phyloP scores from a whole-genome alignment of 768 basidiomycete genomes.

The Termitomyces sp. region DNA sequence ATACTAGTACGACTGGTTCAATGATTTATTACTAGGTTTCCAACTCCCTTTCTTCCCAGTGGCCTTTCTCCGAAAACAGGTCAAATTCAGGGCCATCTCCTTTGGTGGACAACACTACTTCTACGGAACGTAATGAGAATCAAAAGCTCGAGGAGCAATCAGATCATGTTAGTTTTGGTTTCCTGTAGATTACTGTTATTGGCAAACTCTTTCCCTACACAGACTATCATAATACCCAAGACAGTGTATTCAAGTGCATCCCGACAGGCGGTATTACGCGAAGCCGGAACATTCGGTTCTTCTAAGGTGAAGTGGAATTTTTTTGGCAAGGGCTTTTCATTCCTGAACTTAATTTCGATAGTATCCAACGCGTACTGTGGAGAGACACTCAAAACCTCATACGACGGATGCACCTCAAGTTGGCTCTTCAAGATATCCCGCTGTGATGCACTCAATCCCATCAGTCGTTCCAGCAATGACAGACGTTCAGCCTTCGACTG shows the following conservation, averaged over 20 bases:
- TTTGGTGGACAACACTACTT: slow-evolving; percentile 1
- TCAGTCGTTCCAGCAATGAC: background rate
- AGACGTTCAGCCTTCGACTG: background rate
- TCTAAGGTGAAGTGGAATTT: background rate
- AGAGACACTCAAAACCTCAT: background rate
- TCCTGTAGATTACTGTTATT: no score
- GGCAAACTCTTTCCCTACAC: background rate
- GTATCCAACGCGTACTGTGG: background rate
- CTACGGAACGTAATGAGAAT: background rate
- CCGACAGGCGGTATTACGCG: slow-evolving; percentile 2
- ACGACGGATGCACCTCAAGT: background rate
- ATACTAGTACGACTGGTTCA: background rate
- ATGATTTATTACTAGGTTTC: background rate
- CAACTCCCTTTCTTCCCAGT: slow-evolving; percentile 2
- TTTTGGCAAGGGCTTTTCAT: background rate
- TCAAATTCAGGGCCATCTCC: slow-evolving; percentile 5
- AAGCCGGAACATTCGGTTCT: background rate
- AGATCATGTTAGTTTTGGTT: slow-evolving; percentile 44
- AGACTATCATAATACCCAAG: slow-evolving; percentile 2
- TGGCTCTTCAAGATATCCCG: background rate
- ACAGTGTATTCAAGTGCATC: slow-evolving; percentile 4
- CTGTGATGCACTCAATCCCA: background rate
- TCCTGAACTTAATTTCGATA: background rate
- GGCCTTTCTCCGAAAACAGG: slow-evolving; percentile 8
- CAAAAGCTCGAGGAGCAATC: slow-evolving; percentile 13